These are phyloP conservation scores for Hymenoscyphus fructigenus DNA, from an alignment of 2,329 filamentous ascomycete genomes.

Conservation along the genomic window DNA sequence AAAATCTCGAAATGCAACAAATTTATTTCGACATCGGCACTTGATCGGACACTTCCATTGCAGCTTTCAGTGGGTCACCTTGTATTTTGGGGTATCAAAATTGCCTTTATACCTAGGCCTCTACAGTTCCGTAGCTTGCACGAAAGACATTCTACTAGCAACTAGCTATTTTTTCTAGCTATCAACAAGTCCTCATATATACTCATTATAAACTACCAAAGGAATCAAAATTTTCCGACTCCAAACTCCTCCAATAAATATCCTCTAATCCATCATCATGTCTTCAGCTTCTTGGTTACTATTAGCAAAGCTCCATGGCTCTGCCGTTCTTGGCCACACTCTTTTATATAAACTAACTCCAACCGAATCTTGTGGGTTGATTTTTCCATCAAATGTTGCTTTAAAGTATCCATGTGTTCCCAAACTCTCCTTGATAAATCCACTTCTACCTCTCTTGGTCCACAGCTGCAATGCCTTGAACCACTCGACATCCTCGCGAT, in stretches of 20 bases:
- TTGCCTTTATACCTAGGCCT: not conserved
- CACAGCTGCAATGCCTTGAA: slow-evolving; percentile 96
- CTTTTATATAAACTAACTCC: slow-evolving; percentile 88
- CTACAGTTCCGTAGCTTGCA: not conserved
- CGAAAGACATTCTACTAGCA: not conserved
- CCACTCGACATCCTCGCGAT: slow-evolving; percentile 90
- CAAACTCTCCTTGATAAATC: slow-evolving; percentile 89
- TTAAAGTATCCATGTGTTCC: slow-evolving; percentile 99
- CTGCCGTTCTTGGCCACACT: slow-evolving; percentile 73
- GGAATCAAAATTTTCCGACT: not conserved
- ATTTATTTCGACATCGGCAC: not conserved
- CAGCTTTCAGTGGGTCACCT: not conserved
- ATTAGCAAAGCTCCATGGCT: slow-evolving; percentile 33
- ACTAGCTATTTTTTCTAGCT: not conserved
- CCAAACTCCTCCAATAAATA: not conserved
- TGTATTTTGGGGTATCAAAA: not conserved
- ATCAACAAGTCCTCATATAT: not conserved
- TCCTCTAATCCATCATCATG: slow-evolving; percentile 11
- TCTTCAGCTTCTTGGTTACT: slow-evolving; percentile 10
- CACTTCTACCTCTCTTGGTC: slow-evolving; percentile 84
- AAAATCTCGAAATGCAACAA: slow-evolving; percentile 9
- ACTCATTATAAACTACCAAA: not conserved
- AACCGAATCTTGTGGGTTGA: slow-evolving; percentile 93
- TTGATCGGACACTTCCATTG: not conserved
- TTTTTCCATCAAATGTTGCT: slow-evolving; percentile 92